These are phyloP conservation scores for Eucalyptus dawsonii DNA, from an alignment of 345 rosid genomes.

Conservation along the genomic window DNA sequence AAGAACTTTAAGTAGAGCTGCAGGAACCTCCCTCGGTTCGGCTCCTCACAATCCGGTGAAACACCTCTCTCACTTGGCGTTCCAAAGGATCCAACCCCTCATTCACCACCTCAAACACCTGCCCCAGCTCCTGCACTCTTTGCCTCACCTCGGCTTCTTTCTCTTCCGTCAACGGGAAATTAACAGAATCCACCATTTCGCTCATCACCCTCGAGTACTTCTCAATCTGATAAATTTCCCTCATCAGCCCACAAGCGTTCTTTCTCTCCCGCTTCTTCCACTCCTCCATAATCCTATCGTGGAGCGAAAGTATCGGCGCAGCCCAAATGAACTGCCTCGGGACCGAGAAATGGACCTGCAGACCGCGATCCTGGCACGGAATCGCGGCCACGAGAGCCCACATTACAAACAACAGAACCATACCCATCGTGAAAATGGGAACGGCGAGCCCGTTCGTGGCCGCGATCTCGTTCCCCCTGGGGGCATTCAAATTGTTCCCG, in stretches of 20 bases:
- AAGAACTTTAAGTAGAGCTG: neutral
- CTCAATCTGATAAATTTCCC: constrained; percentile 70
- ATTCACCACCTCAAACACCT: constrained; percentile 34
- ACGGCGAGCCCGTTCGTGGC: constrained; percentile 48
- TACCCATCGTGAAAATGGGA: constrained; percentile 61
- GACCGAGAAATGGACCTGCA: constrained; percentile 67
- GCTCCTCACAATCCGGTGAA: constrained; percentile 71
- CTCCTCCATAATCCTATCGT: constrained; percentile 72
- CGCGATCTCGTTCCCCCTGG: constrained; percentile 37
- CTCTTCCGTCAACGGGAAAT: constrained; percentile 49
- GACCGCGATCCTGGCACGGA: constrained; percentile 90
- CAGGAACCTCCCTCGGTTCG: constrained; percentile 47
- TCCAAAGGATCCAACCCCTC: constrained; percentile 78
- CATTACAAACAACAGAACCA: constrained; percentile 73
- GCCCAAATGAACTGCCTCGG: constrained; percentile 75
- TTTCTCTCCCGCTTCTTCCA: constrained; percentile 68
- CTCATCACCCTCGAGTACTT: constrained; percentile 41
- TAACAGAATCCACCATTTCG: constrained; percentile 59
- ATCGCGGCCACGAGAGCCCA: constrained; percentile 95
- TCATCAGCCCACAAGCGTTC: constrained; percentile 67
- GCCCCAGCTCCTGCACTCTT: constrained; percentile 54
- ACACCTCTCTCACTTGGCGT: constrained; percentile 66
- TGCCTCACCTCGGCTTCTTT: constrained; percentile 53
- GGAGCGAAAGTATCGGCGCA: constrained; percentile 38
- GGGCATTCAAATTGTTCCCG: constrained; percentile 52